Evolutionary conservation across 768 basidiomycete genomes (phyloP).

Genomic region (Rhodotorula diobovata): DNA sequence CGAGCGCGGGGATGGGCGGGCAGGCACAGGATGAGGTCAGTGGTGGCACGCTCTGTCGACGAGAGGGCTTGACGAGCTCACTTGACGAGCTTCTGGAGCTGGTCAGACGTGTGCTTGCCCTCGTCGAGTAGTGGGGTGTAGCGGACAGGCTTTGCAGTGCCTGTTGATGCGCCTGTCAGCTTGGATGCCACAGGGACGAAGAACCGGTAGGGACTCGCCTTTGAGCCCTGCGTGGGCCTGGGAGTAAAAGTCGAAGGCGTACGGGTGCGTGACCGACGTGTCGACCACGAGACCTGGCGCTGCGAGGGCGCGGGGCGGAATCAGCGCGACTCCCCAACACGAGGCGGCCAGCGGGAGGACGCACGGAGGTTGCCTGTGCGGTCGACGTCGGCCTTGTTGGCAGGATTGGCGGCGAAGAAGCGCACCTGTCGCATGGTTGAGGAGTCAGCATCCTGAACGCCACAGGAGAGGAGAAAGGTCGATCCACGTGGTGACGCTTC

Average conservation of each 20-base stretch:
- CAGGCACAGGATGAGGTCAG: too few species aligned
- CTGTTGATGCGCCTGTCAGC: too few species aligned
- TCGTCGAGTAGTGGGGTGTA: slow-evolving; percentile 41
- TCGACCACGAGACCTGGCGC: slow-evolving; percentile 36
- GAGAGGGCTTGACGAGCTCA: too few species aligned
- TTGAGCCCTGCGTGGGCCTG: slow-evolving; percentile 25
- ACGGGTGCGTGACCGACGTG: slow-evolving; percentile 17
- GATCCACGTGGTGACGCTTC: slow-evolving; percentile 28
- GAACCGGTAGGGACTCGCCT: too few species aligned
- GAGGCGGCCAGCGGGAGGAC: too few species aligned
- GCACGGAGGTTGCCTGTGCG: slow-evolving; percentile 32
- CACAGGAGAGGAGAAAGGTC: too few species aligned
- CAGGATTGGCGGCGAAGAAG: slow-evolving; percentile 26
- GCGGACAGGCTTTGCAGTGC: slow-evolving; percentile 39
- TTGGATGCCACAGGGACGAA: too few species aligned
- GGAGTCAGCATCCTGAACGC: too few species aligned
- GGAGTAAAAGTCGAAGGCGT: slow-evolving; percentile 16
- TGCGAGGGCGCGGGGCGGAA: background rate
- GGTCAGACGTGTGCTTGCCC: slow-evolving; percentile 30
- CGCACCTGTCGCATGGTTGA: too few species aligned
- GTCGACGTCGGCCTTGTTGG: slow-evolving; percentile 15
- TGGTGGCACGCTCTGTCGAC: background rate
- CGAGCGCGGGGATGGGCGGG: background rate
- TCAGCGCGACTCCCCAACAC: background rate
- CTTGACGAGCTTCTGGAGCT: slow-evolving; percentile 32